Percentiles rank a stretch among this genome's conserved stretches.
These are phyloP conservation scores for Boletus mariae DNA, from an alignment of 1,284 basidiomycete species.

Conservation along the genomic window DNA sequence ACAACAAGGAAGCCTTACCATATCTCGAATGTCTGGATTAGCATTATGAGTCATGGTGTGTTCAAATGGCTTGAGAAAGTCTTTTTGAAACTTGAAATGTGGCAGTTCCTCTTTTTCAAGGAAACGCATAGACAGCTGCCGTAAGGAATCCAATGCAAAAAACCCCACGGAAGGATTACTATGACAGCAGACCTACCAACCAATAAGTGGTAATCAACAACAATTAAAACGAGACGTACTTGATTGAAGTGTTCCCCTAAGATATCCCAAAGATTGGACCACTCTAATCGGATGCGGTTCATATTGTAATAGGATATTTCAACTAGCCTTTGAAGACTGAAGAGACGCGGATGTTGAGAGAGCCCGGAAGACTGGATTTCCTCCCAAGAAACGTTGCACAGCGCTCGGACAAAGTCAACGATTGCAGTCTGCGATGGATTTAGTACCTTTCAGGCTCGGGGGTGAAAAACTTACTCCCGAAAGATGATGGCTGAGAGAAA, in stretches of 20 bases:
- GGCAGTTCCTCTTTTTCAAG: slow-evolving; percentile 97
- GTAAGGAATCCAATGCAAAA: slow-evolving; percentile 96
- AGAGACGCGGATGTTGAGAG: slow-evolving; percentile 90
- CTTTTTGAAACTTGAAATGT: slow-evolving; percentile 99
- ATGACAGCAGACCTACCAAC: slow-evolving; percentile 88
- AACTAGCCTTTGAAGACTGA: slow-evolving; percentile 97
- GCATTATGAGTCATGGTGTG: slow-evolving; percentile 97
- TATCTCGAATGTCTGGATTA: slow-evolving; percentile 93
- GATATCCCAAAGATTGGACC: slow-evolving; percentile 98
- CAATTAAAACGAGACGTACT: slow-evolving; percentile 42
- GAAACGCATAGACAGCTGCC: slow-evolving; percentile 98
- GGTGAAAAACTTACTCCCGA: slow-evolving; percentile 72
- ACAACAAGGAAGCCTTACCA: slow-evolving; percentile 58
- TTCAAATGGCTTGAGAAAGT: slow-evolving; percentile 98
- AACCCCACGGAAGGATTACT: slow-evolving; percentile 96
- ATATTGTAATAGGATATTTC: slow-evolving; percentile 99
- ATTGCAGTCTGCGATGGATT: slow-evolving; percentile 75
- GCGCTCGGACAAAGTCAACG: slow-evolving; percentile 94
- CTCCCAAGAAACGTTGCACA: slow-evolving; percentile 98
- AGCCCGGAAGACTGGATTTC: slow-evolving; percentile 97
- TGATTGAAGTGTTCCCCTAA: slow-evolving; percentile 99
- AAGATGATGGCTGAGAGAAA: slow-evolving; percentile 91
- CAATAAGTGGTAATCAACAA: slow-evolving; percentile 3
- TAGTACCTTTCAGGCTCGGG: slow-evolving; percentile 7
- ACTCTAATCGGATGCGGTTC: slow-evolving; percentile 96